These are phyloP conservation scores for Pythium pectinolyticum DNA, from an alignment of 352 stramenopile genomes.

Conservation along the genomic window DNA sequence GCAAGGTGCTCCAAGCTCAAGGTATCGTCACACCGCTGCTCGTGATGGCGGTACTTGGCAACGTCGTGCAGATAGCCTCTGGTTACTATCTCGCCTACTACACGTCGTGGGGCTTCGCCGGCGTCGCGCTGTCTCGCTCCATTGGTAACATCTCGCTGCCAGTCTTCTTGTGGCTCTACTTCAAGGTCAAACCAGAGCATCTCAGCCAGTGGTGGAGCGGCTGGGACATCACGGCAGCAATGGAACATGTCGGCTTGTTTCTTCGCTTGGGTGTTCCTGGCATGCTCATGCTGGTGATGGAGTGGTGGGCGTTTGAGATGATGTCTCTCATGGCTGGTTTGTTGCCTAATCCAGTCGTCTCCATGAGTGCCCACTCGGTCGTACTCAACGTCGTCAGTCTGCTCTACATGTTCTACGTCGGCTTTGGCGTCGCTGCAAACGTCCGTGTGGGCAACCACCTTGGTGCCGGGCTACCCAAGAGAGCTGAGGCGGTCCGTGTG, in stretches of 20 bases:
- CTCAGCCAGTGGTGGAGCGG: conserved; percentile 58
- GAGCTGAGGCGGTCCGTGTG: conserved; percentile 51
- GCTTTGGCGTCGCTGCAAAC: conserved; percentile 60
- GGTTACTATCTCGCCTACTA: conserved; percentile 78
- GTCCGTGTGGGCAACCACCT: conserved; percentile 79
- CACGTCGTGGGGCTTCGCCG: conserved; percentile 72
- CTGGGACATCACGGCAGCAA: conserved; percentile 56
- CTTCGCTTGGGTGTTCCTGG: conserved; percentile 60
- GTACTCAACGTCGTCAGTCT: conserved; percentile 71
- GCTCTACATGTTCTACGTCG: conserved; percentile 82
- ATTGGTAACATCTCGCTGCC: conserved; percentile 60
- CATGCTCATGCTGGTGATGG: conserved; percentile 69
- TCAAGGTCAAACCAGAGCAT: conserved; percentile 36
- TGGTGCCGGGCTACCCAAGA: conserved; percentile 59
- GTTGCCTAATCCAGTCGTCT: conserved; percentile 57
- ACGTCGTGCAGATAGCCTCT: conserved; percentile 53
- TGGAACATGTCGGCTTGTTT: conserved; percentile 58
- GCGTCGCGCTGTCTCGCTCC: conserved; percentile 65
- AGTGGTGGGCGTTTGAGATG: conserved; percentile 79
- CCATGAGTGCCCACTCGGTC: conserved; percentile 71
- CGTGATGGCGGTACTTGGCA: conserved; percentile 44
- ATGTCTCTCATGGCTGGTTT: conserved; percentile 73
- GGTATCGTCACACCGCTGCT: conserved; percentile 65
- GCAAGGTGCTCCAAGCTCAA: conserved; percentile 65
- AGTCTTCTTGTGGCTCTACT: conserved; percentile 58